Evolutionary conservation across 345 rosid genomes (phyloP).

Genomic region (Pistacia integerrima): DNA sequence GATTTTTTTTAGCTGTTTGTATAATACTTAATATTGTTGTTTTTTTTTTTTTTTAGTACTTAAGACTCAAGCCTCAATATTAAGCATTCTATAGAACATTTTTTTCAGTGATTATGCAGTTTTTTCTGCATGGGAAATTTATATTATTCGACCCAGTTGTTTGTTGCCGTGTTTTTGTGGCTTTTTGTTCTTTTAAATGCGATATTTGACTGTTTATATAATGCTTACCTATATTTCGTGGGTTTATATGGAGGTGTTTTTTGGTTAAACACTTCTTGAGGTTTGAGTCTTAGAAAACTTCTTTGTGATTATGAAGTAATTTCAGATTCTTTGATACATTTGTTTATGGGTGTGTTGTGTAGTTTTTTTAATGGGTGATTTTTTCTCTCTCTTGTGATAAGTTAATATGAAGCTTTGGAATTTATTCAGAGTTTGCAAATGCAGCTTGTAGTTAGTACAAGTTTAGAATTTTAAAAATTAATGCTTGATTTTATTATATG

Average conservation of each 20-base stretch:
- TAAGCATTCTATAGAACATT: background rate
- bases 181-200: too few relatives aligned
- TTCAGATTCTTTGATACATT: background rate
- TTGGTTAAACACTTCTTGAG: background rate
- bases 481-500: background rate
- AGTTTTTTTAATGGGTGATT: background rate
- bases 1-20: background rate
- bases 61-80: too few relatives aligned
- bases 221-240: too few relatives aligned
- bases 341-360: constrained; percentile 2
- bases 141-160: too few relatives aligned
- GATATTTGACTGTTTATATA: too few relatives aligned
- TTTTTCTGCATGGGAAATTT: background rate
- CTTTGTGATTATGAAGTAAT: background rate
- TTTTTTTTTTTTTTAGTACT: background rate
- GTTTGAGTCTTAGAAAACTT: background rate
- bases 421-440: background rate
- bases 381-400: background rate
- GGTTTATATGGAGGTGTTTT: background rate
- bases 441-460: background rate
- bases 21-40: too few relatives aligned
- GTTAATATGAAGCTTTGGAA: background rate
- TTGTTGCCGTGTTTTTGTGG: too few relatives aligned
- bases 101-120: background rate
- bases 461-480: background rate